Evolutionary conservation across 1,284 basidiomycete genomes (phyloP), one percentile per base, ranked within the genome.

Genomic region (Trichosporon sp.): DNA sequence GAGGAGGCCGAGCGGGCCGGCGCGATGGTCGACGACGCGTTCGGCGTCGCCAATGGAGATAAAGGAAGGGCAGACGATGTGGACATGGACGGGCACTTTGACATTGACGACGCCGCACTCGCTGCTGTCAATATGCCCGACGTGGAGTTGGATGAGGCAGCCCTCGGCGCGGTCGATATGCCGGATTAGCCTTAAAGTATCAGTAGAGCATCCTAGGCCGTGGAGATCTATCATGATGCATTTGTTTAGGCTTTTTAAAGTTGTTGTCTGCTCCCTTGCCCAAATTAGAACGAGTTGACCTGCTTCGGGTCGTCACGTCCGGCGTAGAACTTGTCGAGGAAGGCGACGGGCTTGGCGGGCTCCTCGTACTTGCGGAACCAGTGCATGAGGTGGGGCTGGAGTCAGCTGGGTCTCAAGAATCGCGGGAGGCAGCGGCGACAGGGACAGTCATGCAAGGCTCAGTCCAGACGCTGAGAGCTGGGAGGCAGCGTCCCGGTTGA

Each of bases 281-380:
- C n/a, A n/a, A n/a, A n/a, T 63, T 73, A 74, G 71, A 74, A 73
- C 13, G 74, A 73, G 40, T 71, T 70, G 63, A 78, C 71, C 65
- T 73, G 71, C 62, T 74, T 70, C 52, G 80, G 80, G 58, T 80
- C 77, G 70, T 81, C 80, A 63, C 77, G 68, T 31, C 78, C 75
- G 8, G 78, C 74, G 64, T 76, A 77, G 74, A 81, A 81, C 62
- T 81, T 81, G 59, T 81, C 78, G 65, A 81, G 72, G 75, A 81
- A 81, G 2, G 80, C 78, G 58, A 71, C 67, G 23, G 80, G 80
- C 49, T 73, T 64, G 34, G 76, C 67, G 59, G 76, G 72, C 63
- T 79, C 77, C 34, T 78, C 76, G 66, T 72, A 76, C 46, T 70
- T 65, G 68, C 78, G 78, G 77, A 81, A 81, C 79, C 79, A 81